Evolutionary conservation across 140 eudicot genomes (phyloP).

Genomic region (Bidens hawaiensis): DNA sequence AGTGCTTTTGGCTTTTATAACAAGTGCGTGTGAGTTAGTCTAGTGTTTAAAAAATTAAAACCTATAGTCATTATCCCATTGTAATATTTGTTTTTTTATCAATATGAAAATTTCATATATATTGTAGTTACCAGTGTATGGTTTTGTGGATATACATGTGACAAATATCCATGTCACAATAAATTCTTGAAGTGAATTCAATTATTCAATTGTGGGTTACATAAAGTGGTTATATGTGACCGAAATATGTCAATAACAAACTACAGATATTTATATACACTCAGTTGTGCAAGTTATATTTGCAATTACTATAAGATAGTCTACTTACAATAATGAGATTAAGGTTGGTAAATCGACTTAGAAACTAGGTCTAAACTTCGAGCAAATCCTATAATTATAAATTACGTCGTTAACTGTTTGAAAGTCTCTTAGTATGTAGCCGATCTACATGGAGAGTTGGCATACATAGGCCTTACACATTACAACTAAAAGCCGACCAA

Average conservation of each 20-base stretch:
- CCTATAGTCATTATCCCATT: slow-evolving; percentile 6
- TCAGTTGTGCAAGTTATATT: no score
- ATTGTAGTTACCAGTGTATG: not conserved
- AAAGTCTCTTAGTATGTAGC: not conserved
- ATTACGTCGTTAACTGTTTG: not conserved
- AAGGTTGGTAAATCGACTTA: no score
- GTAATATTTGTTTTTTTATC: slow-evolving; percentile 8
- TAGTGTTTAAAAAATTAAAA: slow-evolving; percentile 17
- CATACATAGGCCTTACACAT: not conserved
- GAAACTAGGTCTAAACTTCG: not conserved
- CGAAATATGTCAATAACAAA: no score
- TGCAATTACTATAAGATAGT: no score
- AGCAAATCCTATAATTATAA: not conserved
- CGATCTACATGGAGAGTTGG: not conserved
- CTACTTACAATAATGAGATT: no score
- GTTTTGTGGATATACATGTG: slow-evolving; percentile 1
- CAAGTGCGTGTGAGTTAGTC: slow-evolving; percentile 16
- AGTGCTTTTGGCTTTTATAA: slow-evolving; percentile 31
- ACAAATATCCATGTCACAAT: not conserved
- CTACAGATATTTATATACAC: no score
- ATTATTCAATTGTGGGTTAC: no score
- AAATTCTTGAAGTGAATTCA: not conserved
- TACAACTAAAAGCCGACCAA: not conserved
- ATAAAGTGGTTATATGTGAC: no score
- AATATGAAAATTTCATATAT: not conserved